Conservation (phyloP, 306 rosid species). For the Canavalia gladiata region DNA sequence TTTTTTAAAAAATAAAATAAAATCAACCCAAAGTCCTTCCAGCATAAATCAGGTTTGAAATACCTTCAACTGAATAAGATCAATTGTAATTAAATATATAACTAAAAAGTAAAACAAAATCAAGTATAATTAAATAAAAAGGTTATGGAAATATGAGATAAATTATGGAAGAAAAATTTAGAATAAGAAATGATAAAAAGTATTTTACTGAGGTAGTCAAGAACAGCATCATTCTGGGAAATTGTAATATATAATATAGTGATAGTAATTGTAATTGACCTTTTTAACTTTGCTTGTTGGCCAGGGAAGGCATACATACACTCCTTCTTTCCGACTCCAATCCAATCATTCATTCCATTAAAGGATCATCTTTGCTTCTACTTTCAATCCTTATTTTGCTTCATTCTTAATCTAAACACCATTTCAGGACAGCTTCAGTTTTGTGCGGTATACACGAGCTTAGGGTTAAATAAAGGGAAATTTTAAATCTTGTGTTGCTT, state of each 20-base stretch:
- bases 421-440: conserved; percentile 15
- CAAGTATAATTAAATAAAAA: too few species aligned
- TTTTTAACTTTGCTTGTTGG: conserved; percentile 43
- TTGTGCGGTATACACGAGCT: background rate
- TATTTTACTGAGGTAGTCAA: background rate
- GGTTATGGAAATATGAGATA: too few species aligned
- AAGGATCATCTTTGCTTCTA: conserved; percentile 7
- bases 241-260: background rate
- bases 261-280: background rate
- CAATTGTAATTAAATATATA: too few species aligned
- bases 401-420: conserved; percentile 43
- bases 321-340: background rate
- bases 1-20: too few species aligned
- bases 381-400: conserved; percentile 34
- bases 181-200: conserved; percentile 8
- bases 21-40: too few species aligned
- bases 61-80: too few species aligned
- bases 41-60: too few species aligned
- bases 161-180: background rate
- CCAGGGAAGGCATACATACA: conserved; percentile 24
- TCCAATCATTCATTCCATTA: conserved; percentile 27
- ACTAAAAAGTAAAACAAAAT: too few species aligned
- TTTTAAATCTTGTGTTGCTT: background rate
- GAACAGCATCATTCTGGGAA: conserved; percentile 22
- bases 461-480: background rate